phyloP scores from a whole-genome alignment of 352 stramenopile genomes.

The Globisporangium cystogenes region DNA sequence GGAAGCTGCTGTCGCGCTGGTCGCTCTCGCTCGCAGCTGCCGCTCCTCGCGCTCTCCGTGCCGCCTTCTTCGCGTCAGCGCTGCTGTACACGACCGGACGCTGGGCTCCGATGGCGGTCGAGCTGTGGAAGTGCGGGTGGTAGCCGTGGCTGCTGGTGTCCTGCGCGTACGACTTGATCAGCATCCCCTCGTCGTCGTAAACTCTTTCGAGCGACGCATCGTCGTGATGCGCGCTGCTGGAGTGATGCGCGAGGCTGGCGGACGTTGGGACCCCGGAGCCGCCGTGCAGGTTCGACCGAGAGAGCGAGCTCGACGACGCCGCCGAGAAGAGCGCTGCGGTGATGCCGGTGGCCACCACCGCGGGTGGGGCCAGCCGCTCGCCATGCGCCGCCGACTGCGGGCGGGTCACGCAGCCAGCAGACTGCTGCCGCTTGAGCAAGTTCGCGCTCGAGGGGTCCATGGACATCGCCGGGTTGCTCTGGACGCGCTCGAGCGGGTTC shows the following conservation, averaged over 20 bases:
- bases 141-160: background rate
- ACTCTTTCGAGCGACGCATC: background rate
- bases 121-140: slow-evolving; percentile 1
- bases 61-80: background rate
- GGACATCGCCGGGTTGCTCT: slow-evolving; percentile 10
- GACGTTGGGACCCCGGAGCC: background rate
- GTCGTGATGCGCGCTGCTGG: background rate
- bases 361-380: background rate
- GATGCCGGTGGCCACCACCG: slow-evolving; percentile 4
- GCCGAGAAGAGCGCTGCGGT: background rate
- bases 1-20: background rate
- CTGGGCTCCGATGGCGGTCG: background rate
- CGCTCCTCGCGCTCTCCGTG: background rate
- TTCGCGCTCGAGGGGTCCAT: background rate
- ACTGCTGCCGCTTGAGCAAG: slow-evolving; percentile 7
- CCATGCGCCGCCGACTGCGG: background rate
- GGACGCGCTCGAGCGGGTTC: slow-evolving; percentile 53
- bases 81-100: background rate
- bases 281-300: slow-evolving; percentile 2
- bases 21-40: background rate
- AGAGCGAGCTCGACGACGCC: background rate
- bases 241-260: background rate
- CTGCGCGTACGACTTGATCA: slow-evolving; percentile 9
- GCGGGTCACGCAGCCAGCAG: background rate
- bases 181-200: slow-evolving; percentile 11